phyloP scores from a whole-genome alignment of 192 early-diverging fungal species.

The Umbelopsis sp. region DNA sequence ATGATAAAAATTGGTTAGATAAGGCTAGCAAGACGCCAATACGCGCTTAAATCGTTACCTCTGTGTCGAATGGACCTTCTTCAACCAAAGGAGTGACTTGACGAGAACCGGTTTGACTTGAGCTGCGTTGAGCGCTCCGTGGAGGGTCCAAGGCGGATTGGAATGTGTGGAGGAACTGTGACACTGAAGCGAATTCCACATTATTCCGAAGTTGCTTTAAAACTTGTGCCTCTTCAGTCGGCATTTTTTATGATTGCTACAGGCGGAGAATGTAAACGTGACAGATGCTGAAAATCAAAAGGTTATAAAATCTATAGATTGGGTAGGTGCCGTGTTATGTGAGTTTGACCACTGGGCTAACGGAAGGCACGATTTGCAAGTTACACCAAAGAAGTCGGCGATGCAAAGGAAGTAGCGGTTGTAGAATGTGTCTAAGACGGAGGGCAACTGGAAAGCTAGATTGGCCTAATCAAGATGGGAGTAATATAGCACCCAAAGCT shows the following conservation, averaged over 20 bases:
- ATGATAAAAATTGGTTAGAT: conserved; percentile 20
- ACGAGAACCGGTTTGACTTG: conserved; percentile 11
- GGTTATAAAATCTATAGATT: conserved; percentile 19
- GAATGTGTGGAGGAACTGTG: conserved; percentile 73
- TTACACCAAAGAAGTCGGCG: too few relatives aligned
- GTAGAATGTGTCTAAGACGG: too few relatives aligned
- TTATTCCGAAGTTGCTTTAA: conserved; percentile 39
- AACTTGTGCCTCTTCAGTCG: neutral
- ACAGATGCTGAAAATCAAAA: conserved; percentile 19
- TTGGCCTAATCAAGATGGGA: too few relatives aligned
- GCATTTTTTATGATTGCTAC: conserved; percentile 18
- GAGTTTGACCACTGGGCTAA: neutral
- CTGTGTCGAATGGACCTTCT: conserved; percentile 51
- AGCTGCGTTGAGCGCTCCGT: conserved; percentile 40
- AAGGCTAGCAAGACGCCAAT: neutral
- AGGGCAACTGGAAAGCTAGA: too few relatives aligned
- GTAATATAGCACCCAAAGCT: too few relatives aligned
- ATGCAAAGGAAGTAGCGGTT: too few relatives aligned
- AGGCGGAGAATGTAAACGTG: conserved; percentile 23
- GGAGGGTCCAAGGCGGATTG: conserved; percentile 51
- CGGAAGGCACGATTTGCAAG: too few relatives aligned
- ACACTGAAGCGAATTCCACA: conserved; percentile 71
- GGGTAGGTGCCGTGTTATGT: neutral
- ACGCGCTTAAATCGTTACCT: conserved; percentile 41
- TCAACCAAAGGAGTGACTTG: neutral